Evolutionary conservation across 768 basidiomycete species (phyloP).

Genomic region (Xanthoconium stramineum): DNA sequence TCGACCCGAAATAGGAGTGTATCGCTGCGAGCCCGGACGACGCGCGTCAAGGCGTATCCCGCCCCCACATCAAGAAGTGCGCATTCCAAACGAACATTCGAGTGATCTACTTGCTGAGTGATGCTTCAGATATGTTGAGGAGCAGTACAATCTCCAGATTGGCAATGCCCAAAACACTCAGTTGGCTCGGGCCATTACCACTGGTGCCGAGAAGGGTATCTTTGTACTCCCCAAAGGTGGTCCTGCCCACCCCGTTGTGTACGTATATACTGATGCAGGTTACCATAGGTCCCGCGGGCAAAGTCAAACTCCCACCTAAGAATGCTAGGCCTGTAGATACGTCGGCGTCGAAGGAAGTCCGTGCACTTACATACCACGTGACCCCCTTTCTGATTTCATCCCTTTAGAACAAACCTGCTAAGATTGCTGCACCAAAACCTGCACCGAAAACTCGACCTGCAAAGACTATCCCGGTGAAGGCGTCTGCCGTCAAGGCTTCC

Average conservation of each 20-base stretch:
- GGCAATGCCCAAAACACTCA: conserved; percentile 74
- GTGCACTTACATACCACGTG: conserved; percentile 27
- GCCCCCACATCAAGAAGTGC: conserved; percentile 92
- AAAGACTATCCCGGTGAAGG: conserved; percentile 28
- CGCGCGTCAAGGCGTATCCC: conserved; percentile 79
- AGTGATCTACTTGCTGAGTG: conserved; percentile 17
- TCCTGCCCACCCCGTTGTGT: conserved; percentile 2
- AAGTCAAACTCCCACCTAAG: conserved; percentile 72
- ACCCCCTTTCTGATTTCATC: conserved; percentile 12
- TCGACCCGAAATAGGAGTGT: conserved; percentile 62
- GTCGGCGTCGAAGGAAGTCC: conserved; percentile 58
- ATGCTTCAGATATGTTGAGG: conserved; percentile 69
- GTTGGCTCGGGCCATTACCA: conserved; percentile 74
- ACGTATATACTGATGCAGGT: conserved; percentile 1
- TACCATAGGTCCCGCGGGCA: conserved; percentile 43
- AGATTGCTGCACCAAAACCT: conserved; percentile 27
- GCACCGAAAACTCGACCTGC: conserved; percentile 22
- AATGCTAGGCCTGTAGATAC: conserved; percentile 42
- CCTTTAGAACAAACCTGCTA: conserved; percentile 31
- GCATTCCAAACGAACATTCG: conserved; percentile 25
- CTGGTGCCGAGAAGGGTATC: conserved; percentile 78
- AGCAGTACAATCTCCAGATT: conserved; percentile 77
- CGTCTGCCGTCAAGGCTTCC: conserved; percentile 21
- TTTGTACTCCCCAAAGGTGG: conserved; percentile 89
- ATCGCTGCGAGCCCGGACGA: conserved; percentile 72